Conservation (phyloP, 1,284 basidiomycete genomes). For the Apiotrichum domesticum region DNA sequence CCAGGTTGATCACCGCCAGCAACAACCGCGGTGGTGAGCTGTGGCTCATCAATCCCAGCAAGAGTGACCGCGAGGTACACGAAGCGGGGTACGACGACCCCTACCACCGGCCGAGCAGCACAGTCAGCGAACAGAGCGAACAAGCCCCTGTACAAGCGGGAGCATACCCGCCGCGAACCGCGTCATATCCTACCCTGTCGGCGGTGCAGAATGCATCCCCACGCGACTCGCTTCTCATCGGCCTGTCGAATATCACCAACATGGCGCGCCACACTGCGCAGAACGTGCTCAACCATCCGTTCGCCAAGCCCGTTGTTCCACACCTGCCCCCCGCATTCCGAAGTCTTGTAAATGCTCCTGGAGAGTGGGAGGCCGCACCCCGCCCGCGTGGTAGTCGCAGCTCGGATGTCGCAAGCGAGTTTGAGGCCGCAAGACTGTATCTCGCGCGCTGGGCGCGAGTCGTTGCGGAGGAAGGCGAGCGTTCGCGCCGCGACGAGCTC, state of each 20-base stretch:
- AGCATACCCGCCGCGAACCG: slow-evolving; percentile 47
- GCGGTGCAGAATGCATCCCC: slow-evolving; percentile 25
- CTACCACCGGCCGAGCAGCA: neutral
- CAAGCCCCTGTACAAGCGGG: neutral
- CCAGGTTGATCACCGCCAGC: slow-evolving; percentile 45
- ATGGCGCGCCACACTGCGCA: slow-evolving; percentile 83
- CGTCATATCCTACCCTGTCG: slow-evolving; percentile 44
- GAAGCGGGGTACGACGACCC: slow-evolving; percentile 35
- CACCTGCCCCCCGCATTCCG: slow-evolving; percentile 86
- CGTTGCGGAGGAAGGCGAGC: slow-evolving; percentile 92
- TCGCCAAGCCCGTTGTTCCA: slow-evolving; percentile 88
- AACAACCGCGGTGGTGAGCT: slow-evolving; percentile 52
- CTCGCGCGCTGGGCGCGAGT: slow-evolving; percentile 89
- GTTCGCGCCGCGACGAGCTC: slow-evolving; percentile 67
- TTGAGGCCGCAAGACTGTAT: slow-evolving; percentile 92
- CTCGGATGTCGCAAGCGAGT: slow-evolving; percentile 56
- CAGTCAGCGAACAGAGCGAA: slow-evolving; percentile 6
- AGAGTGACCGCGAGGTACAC: slow-evolving; percentile 83
- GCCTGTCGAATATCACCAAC: slow-evolving; percentile 80
- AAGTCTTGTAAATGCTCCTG: slow-evolving; percentile 69
- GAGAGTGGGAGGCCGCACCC: slow-evolving; percentile 58
- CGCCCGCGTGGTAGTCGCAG: slow-evolving; percentile 53
- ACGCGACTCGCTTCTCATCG: slow-evolving; percentile 55
- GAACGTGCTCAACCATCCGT: slow-evolving; percentile 83
- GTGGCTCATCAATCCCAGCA: slow-evolving; percentile 86